Conservation (phyloP, 2,329 filamentous ascomycete genomes). For the Aspergillus oerlinghausenensis region DNA sequence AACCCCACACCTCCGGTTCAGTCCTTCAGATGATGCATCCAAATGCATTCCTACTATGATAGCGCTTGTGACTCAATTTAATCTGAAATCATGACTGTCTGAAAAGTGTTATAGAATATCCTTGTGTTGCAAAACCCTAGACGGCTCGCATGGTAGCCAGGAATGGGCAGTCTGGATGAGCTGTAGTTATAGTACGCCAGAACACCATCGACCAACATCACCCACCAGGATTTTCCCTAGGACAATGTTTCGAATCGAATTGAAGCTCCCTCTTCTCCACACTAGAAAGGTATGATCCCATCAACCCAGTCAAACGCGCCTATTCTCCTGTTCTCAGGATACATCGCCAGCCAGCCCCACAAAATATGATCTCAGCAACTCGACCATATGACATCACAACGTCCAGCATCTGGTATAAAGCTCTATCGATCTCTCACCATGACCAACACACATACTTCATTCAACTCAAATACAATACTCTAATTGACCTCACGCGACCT, state of each 20-base stretch:
- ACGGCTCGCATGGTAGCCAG: neutral
- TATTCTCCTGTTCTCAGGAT: neutral
- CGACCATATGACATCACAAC: conserved; percentile 23
- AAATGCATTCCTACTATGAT: neutral
- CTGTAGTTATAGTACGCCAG: neutral
- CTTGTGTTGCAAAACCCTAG: neutral
- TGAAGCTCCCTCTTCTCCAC: neutral
- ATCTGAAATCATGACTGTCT: neutral
- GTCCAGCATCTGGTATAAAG: conserved; percentile 14
- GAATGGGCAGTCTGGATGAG: neutral
- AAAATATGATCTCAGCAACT: conserved; percentile 25
- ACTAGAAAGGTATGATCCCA: neutral
- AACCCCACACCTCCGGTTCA: neutral
- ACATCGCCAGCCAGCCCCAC: conserved; percentile 14
- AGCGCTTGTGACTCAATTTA: neutral
- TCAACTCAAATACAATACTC: neutral
- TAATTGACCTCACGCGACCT: neutral
- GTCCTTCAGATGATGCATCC: neutral
- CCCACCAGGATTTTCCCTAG: neutral
- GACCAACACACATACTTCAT: neutral
- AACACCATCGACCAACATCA: neutral
- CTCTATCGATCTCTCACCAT: neutral
- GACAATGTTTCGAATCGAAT: neutral
- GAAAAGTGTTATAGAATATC: neutral
- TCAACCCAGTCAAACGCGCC: neutral